Conservation (phyloP, 2,329 filamentous ascomycete species). For the Eutypa lata region DNA sequence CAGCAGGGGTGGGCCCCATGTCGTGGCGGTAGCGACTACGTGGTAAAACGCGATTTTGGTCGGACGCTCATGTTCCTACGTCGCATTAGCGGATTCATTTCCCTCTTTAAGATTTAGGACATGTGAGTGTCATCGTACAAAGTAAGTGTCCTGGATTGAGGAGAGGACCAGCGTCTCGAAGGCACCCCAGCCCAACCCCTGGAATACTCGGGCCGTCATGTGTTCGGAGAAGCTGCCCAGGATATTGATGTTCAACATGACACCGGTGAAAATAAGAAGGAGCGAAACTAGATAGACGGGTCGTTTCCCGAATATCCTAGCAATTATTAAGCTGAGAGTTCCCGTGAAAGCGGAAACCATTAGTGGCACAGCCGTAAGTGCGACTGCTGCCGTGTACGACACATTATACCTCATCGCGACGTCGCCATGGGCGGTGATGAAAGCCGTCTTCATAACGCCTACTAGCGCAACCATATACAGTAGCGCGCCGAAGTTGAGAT, state of each 20-base stretch:
- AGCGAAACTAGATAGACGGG: conserved; percentile 49
- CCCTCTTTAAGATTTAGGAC: too few species aligned
- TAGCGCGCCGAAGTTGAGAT: conserved; percentile 45
- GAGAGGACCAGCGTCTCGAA: conserved; percentile 52
- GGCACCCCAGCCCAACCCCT: conserved; percentile 57
- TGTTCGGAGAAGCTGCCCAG: conserved; percentile 39
- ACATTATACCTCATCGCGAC: conserved; percentile 40
- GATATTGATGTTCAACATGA: conserved; percentile 48
- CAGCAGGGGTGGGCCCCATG: conserved; percentile 53
- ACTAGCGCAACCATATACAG: conserved; percentile 44
- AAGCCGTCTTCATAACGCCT: conserved; percentile 52
- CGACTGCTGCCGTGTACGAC: conserved; percentile 45
- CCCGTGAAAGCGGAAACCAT: conserved; percentile 47
- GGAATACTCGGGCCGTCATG: conserved; percentile 51
- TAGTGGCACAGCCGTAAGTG: conserved; percentile 51
- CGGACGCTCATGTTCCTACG: conserved; percentile 51
- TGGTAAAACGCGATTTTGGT: conserved; percentile 43
- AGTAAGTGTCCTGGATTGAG: conserved; percentile 56
- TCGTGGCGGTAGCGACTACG: conserved; percentile 41
- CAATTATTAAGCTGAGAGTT: conserved; percentile 37
- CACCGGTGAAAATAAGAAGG: conserved; percentile 44
- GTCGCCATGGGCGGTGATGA: conserved; percentile 44
- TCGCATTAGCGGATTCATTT: too few species aligned
- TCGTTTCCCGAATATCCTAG: conserved; percentile 50
- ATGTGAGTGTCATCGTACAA: conserved; percentile 48